Base-by-base conservation (phyloP, 2,329 filamentous ascomycete genomes). In the Tolypocladium cylindrosporum region DNA sequence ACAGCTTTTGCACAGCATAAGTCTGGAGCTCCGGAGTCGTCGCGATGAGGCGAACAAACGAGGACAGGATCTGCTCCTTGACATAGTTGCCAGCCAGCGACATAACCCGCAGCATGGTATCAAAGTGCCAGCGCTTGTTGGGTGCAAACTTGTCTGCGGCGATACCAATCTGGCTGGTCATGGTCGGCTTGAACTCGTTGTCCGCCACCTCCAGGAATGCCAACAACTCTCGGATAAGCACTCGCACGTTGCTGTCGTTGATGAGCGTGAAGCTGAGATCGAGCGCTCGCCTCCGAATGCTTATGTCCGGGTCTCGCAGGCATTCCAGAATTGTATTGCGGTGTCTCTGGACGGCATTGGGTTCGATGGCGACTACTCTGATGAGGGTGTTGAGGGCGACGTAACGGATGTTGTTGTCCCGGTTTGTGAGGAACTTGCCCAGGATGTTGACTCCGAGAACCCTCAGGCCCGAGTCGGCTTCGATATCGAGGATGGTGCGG, bases 351-450 rank as follows among this genome's bases (percentile, higher is more conserved):
- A 99, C 94, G 4, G 94, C 94, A 70, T 97, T 97, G 16, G 94
- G 94, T 71, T 99, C 94, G 54, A 99, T 92, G 4, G 94, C 94
- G 53, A 99, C 94, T 21, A 99, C 94, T 74, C 97, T 97, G 76
- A 97, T 95, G 55, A 99, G 79, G 0, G 94, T 99, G 74, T 99
- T 99, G 55, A 99, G 79, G 21, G 94, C 94, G 55, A 99, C 94
- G 69, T 99, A 99, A 72, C 94, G 88, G 67, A 99, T 99, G 71
- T 99, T 99, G 79, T 99, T 99, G 75, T 99, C 94, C 66, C 93
- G 87, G 77, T 99, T 99, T n/a, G 92, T 88, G 61, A 99, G 76
- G 75, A 99, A 99, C 71, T 97, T 99, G 71, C 95, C 94, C 31
- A 99, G 84, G 63, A 99, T 99, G 71, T 99, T 99, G 65, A 99